Conservation (phyloP, 441 rosid species). For the Flueggea neowawraea region DNA sequence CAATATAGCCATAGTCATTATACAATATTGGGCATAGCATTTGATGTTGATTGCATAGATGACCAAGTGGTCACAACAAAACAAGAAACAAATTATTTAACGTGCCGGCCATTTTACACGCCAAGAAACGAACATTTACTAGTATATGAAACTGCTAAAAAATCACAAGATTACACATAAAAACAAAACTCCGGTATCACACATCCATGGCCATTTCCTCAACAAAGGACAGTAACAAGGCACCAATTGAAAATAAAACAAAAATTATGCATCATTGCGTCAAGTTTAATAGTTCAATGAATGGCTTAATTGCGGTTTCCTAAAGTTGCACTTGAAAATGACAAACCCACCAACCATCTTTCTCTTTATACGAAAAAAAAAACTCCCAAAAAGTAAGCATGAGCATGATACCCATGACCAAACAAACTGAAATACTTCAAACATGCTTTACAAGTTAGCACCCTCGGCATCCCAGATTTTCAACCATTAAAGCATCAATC, state of each 20-base stretch:
- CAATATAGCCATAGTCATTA: no score
- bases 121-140: no score
- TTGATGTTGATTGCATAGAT: no score
- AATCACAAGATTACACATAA: no score
- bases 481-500: not conserved
- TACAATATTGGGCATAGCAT: no score
- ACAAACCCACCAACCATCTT: slow-evolving; percentile 3
- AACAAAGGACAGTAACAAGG: no score
- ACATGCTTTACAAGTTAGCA: not conserved
- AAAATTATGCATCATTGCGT: not conserved
- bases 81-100: no score
- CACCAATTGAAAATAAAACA: not conserved
- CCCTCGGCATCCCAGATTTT: slow-evolving; percentile 8
- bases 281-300: not conserved
- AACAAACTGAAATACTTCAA: slow-evolving; percentile 1
- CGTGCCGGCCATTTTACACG: no score
- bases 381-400: slow-evolving; percentile 3
- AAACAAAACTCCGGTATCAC: no score
- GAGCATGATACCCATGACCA: slow-evolving; percentile 14
- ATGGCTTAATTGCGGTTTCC: slow-evolving; percentile 16
- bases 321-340: slow-evolving; percentile 9
- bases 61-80: no score
- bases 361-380: not conserved
- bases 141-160: no score
- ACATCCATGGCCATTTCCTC: no score